Conservation (phyloP, 2,329 filamentous ascomycete species). For the Apiospora rasikravindrae region DNA sequence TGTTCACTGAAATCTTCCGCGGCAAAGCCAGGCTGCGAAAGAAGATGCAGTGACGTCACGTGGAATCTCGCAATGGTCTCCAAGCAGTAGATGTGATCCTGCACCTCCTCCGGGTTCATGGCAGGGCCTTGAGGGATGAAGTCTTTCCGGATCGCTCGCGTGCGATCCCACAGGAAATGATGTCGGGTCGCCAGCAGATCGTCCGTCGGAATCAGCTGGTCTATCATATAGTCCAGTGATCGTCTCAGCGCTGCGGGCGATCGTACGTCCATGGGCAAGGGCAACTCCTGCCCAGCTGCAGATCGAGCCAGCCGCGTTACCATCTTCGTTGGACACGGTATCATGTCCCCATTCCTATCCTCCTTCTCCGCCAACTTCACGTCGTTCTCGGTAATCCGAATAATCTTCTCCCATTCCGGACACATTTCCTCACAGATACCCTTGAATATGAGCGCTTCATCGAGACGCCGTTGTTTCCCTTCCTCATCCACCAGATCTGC, state of each 20-base stretch:
- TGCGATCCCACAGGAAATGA: conserved; percentile 72
- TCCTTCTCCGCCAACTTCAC: conserved; percentile 62
- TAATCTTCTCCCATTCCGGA: conserved; percentile 69
- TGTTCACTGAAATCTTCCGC: conserved; percentile 68
- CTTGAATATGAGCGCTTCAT: conserved; percentile 70
- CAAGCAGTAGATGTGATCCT: conserved; percentile 65
- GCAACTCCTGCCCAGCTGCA: conserved; percentile 70
- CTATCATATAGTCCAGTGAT: conserved; percentile 68
- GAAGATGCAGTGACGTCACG: conserved; percentile 66
- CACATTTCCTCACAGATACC: conserved; percentile 75
- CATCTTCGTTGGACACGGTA: conserved; percentile 60
- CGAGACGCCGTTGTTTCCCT: conserved; percentile 64
- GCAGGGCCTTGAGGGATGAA: conserved; percentile 69
- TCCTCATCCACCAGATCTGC: conserved; percentile 69
- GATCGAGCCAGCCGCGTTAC: conserved; percentile 72
- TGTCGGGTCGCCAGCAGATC: conserved; percentile 61
- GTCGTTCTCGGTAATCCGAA: conserved; percentile 65
- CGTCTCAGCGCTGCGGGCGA: conserved; percentile 62
- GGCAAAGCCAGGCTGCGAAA: conserved; percentile 61
- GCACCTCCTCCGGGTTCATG: conserved; percentile 61
- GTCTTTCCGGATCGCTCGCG: conserved; percentile 69
- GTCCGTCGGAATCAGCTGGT: conserved; percentile 61
- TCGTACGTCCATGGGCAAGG: conserved; percentile 70
- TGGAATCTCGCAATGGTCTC: conserved; percentile 72
- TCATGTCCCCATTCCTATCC: conserved; percentile 44